Evolutionary conservation across 2,329 filamentous ascomycete species (phyloP), one percentile per base, ranked within the genome.

Genomic region (Fusarium luffae): DNA sequence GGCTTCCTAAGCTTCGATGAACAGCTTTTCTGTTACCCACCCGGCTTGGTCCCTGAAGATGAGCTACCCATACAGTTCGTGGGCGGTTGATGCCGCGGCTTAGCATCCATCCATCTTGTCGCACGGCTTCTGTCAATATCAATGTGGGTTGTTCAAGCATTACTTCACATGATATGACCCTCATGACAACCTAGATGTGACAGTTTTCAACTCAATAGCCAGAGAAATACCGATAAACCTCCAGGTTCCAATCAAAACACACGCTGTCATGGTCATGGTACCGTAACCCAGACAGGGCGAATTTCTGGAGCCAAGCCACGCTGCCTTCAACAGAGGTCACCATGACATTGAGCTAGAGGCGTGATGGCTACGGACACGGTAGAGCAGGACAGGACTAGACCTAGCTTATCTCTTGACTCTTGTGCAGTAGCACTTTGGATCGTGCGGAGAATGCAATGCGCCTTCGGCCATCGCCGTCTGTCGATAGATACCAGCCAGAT

Each of bases 321-420:
- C 55, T 49, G 49, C 54, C 47, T 66, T 34, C 30, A 46, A 34
- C 52, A 64, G 37, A 58, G 47, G 54, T 64, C 62, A 60, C 46
- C 44, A 61, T 66, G 54, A 56, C 40, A 71, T 70, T 23, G 41
- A 66, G 54, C 66, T 68, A 59, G 68, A 63, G 68, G 70, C 63
- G 61, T 64, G 63, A 73, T 73, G 63, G 70, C 68, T 72, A 74
- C 64, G 65, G 54, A 37, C 34, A 37, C 34, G 34, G 34, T 37
- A 37, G 34, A 37, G 34, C 56, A 71, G 60, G 66, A 59, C 43
- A 62, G 49, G 34, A 68, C 63, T 64, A 72, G 60, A 54, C 19
- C 40, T 59, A 66, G 73, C 73, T 75, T 75, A 75, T 75, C 72
- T 74, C 58, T 64, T 59, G 58, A 28, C 72, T 74, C 58, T 64